Evolutionary conservation across 2,329 filamentous ascomycete species (phyloP).

Genomic region (Diaporthe vaccinii): DNA sequence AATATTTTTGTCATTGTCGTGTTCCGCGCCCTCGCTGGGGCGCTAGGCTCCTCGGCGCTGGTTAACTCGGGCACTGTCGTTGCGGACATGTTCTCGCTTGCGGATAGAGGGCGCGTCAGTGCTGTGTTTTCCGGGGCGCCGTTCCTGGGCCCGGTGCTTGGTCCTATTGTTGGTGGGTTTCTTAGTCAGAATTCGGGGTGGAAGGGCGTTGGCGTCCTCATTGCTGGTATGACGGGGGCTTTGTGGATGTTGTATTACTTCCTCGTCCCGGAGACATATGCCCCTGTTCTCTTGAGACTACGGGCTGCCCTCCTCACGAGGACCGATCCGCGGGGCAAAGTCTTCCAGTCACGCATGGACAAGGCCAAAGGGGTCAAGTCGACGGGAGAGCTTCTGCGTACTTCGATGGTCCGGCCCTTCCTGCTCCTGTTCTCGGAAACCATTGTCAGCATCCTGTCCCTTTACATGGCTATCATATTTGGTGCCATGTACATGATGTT

Average conservation of each 20-base stretch:
- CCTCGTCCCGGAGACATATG: constrained; percentile 44
- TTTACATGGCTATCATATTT: constrained; percentile 74
- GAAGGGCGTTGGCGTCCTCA: constrained; percentile 52
- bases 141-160: constrained; percentile 47
- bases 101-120: constrained; percentile 64
- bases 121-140: constrained; percentile 47
- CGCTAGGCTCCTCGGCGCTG: constrained; percentile 47
- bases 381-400: constrained; percentile 61
- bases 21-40: constrained; percentile 34
- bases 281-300: constrained; percentile 9
- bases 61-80: constrained; percentile 69
- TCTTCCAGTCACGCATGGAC: constrained; percentile 11
- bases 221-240: constrained; percentile 46
- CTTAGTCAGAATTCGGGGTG: constrained; percentile 50
- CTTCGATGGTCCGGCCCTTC: constrained; percentile 72
- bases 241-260: constrained; percentile 40
- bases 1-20: constrained; percentile 36
- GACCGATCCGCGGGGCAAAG: constrained; percentile 17
- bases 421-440: constrained; percentile 75
- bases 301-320: not conserved
- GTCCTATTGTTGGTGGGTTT: constrained; percentile 52
- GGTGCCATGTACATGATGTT: constrained; percentile 68
- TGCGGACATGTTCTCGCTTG: constrained; percentile 68
- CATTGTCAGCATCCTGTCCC: constrained; percentile 72
- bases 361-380: constrained; percentile 22